Base-by-base conservation (phyloP, 1,139 yeast species). In the Yamadazyma spencermartinsiae region DNA sequence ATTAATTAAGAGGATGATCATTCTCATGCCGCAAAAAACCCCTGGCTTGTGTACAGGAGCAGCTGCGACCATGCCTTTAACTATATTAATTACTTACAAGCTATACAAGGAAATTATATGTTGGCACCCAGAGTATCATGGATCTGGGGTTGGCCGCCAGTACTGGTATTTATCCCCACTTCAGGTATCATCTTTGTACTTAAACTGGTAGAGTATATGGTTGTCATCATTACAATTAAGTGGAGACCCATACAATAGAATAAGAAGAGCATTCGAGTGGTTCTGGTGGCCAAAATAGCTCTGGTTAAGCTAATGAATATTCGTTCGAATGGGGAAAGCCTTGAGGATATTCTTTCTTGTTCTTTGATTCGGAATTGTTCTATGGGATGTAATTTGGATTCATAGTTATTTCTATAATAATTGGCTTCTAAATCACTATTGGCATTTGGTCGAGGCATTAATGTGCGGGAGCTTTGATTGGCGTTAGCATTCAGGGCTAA, bases 361-460 rank as follows among this genome's bases (percentile, higher is more conserved):
- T 89, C 97, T 45, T 79, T 68, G 34, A 82, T 76, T 52, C 95
- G 76, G 63, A 90, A 87, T 53, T 82, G 87, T 50, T 86, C 94
- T 49, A 86, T 79, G 19, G 96, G 96, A 52, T 88, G 90, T 37
- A 87, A 65, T 39, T 81, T 85, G 37, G 81, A 83, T 52, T 89
- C 96, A 61, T 89, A 90, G 33, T 66, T 75, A 30, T 74, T 69
- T 36, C 76, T 77, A 54, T 82, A 81, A 43, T 67, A 72, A 45
- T 68, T 74, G 39, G 74, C 71, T 39, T 82, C 86, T 38, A 83
- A 79, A 37, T 81, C 80, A 11, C 26, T 23, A 34, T 66, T 70
- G 9, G 33, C 13, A 39, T 63, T 65, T 20, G 66, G 52, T 42
- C 56, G 63, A 7, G 75, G 73, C 21, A 60, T 58, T 13, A 60